Percentiles rank a stretch among this genome's conserved stretches.
Conservation (phyloP, 192 early-diverging fungal species). For the Coemansia sp. region DNA sequence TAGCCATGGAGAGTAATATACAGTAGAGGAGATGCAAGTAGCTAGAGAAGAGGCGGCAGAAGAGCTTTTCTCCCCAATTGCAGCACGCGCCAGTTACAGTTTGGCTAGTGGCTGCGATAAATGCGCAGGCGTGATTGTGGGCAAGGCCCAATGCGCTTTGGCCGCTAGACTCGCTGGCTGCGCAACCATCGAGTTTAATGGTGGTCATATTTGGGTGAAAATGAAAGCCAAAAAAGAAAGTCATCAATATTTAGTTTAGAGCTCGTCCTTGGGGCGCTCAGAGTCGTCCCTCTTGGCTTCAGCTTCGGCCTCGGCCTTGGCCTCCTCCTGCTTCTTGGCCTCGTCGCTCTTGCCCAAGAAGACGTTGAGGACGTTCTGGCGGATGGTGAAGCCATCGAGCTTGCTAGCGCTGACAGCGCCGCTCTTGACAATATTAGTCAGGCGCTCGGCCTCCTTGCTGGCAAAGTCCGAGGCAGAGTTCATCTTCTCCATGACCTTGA, state of each 20-base stretch:
- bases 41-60: background rate
- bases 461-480: constrained; percentile 66
- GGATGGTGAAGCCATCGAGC: constrained; percentile 81
- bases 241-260: constrained; percentile 14
- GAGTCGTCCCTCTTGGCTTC: constrained; percentile 2
- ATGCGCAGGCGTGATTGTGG: background rate
- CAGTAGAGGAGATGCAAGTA: background rate
- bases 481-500: constrained; percentile 90
- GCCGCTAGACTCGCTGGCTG: too few species aligned
- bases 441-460: constrained; percentile 74
- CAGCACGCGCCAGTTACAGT: background rate
- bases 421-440: constrained; percentile 72
- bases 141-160: too few species aligned
- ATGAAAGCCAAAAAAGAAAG: background rate
- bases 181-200: too few species aligned
- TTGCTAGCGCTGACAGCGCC: constrained; percentile 68
- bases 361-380: constrained; percentile 77
- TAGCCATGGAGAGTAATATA: background rate
- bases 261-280: constrained; percentile 49
- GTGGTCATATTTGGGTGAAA: too few species aligned
- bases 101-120: background rate
- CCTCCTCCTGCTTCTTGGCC: constrained; percentile 27
- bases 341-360: constrained; percentile 48
- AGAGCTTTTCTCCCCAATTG: background rate
- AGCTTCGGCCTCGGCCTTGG: constrained; percentile 19